A percentile compares a stretch with the other conserved stretches of the same genome.
Evolutionary conservation across 2,329 filamentous ascomycete genomes (phyloP).

Genomic region (Fusarium bactridioides): DNA sequence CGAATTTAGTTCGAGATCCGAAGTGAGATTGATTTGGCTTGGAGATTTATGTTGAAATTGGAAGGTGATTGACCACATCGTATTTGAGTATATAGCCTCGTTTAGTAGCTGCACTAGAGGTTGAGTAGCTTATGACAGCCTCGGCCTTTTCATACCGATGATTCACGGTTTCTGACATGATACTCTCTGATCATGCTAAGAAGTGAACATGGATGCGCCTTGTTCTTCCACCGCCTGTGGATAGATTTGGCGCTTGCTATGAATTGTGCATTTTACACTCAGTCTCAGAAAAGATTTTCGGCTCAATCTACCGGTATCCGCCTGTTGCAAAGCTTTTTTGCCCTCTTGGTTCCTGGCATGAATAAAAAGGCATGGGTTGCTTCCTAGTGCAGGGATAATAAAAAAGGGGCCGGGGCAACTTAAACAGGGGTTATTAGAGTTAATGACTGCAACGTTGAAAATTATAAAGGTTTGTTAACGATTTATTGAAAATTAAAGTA

Average conservation of each 20-base stretch:
- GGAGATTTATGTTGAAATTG: not conserved
- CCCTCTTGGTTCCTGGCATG: conserved; percentile 10
- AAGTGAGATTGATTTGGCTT: not conserved
- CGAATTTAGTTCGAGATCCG: conserved; percentile 23
- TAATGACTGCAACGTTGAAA: not conserved
- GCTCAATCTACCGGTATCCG: not conserved
- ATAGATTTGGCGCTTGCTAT: not conserved
- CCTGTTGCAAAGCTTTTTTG: conserved; percentile 13
- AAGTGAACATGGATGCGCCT: conserved; percentile 7
- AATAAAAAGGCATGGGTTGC: conserved; percentile 10
- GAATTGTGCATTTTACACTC: not conserved
- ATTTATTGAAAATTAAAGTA: not conserved
- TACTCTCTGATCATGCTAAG: not conserved
- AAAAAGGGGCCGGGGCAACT: conserved; percentile 25
- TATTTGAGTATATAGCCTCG: not conserved
- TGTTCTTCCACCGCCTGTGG: not conserved
- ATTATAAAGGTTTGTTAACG: not conserved
- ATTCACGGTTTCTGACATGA: not conserved
- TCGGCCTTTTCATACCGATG: not conserved
- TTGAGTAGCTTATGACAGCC: not conserved
- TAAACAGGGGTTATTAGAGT: conserved; percentile 19
- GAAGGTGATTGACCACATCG: not conserved
- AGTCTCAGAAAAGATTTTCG: not conserved
- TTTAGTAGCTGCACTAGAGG: not conserved
- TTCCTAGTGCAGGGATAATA: conserved; percentile 24